Percentiles rank a stretch among this genome's conserved stretches.
Conservation (phyloP, 148 eudicot species). For the Rhododendron molle region DNA sequence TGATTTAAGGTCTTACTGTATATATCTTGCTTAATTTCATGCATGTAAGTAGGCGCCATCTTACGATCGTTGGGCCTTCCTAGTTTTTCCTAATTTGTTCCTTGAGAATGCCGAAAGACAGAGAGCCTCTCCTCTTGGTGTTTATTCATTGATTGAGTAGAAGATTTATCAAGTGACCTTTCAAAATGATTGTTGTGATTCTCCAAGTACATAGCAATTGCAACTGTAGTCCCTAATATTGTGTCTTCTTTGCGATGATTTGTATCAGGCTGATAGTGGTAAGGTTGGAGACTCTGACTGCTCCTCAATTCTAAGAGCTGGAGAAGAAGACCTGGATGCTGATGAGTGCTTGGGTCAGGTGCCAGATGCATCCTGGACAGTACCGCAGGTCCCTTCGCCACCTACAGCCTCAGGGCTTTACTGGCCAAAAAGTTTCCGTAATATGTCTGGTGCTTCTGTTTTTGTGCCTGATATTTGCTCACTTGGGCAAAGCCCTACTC, state of each 20-base stretch:
- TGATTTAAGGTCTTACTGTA: constrained; percentile 2
- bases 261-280: constrained; percentile 69
- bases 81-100: background rate
- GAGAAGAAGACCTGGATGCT: constrained; percentile 63
- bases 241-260: background rate
- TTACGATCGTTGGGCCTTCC: background rate
- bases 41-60: background rate
- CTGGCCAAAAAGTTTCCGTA: constrained; percentile 61
- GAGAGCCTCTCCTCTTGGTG: background rate
- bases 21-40: background rate
- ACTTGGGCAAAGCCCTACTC: constrained; percentile 16
- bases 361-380: constrained; percentile 70
- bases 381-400: constrained; percentile 69
- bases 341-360: constrained; percentile 75
- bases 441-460: constrained; percentile 27
- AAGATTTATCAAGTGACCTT: background rate
- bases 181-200: background rate
- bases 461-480: constrained; percentile 71
- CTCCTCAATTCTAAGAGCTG: constrained; percentile 46
- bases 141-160: background rate
- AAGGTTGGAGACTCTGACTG: constrained; percentile 75
- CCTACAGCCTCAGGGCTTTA: constrained; percentile 76
- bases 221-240: background rate
- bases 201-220: background rate
- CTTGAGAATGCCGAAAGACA: background rate